Evolutionary conservation across 2,329 filamentous ascomycete species (phyloP), one percentile per base, ranked within the genome.

Genomic region (Oidium heveae): DNA sequence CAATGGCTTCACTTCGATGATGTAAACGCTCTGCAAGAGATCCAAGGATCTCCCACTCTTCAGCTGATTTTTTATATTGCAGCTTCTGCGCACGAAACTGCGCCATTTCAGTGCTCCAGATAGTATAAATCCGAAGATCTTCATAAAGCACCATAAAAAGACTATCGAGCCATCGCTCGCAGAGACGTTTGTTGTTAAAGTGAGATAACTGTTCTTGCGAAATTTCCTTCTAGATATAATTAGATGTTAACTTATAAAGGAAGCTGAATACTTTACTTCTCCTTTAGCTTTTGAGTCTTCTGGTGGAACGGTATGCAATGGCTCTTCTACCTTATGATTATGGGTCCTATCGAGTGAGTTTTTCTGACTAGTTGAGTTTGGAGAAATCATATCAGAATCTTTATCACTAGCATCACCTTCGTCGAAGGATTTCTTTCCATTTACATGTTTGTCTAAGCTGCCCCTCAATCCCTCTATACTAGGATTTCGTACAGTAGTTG

Each of bases 141-240:
- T 98, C 91, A 66, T 98, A 98, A 2, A 98, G 75, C 0, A 96
- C 91, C 91, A 98, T 98, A 71, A 98, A 98, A 22, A 98, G 75
- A 63, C 94, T 96, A 68, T 98, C 91, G 2, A 98, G 76, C 91
- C 91, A 98, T 61, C 91, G 80, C 68, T 98, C 91, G 64, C 91
- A 98, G 0, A 98, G 77, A 0, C 91, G 82, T 71, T 98, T 98
- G 68, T 95, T 94, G 66, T 93, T 91, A 65, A 98, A 86, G 61
- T 89, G 85, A 7, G 87, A 88, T 61, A 94, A 84, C 60, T 84
- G 75, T 55, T 82, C 76, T 59, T 86, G 80, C 6, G 77, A 75
- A 32, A 77, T 73, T 56, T 80, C 74, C 16, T 70, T 70, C 80
- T 84, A 61, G 13, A 33, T 28, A 43, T 52, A 13, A 54, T 58